Conservation (phyloP, 2,329 filamentous ascomycete genomes). For the Neofusicoccum sp. region DNA sequence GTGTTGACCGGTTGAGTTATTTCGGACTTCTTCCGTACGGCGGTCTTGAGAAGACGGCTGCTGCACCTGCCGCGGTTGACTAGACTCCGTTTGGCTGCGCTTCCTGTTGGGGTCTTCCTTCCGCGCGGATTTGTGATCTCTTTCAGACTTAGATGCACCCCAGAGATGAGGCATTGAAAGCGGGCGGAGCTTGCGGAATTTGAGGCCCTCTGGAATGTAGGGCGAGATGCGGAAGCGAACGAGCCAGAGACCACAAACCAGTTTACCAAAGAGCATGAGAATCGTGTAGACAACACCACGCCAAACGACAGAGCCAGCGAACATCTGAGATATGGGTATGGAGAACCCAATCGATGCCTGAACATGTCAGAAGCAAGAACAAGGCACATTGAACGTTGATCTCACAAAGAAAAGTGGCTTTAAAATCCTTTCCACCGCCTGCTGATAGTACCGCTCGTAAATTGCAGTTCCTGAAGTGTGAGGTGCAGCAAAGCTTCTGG, state of each 20-base stretch:
- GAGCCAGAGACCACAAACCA: constrained; percentile 43
- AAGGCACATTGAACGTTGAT: no score
- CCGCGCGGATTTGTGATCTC: neutral
- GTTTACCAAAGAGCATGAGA: constrained; percentile 61
- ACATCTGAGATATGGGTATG: constrained; percentile 71
- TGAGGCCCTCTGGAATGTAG: neutral
- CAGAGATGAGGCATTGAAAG: constrained; percentile 8
- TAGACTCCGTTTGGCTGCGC: neutral
- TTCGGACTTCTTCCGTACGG: neutral
- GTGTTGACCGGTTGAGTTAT: neutral
- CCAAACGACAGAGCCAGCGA: constrained; percentile 64
- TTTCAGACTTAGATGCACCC: neutral
- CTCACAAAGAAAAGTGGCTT: constrained; percentile 69
- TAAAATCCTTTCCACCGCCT: constrained; percentile 53
- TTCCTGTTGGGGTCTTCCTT: neutral
- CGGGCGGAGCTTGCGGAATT: neutral
- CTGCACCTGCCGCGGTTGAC: neutral
- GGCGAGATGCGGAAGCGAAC: constrained; percentile 32
- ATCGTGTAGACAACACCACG: constrained; percentile 68
- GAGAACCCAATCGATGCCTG: constrained; percentile 67
- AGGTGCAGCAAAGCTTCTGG: neutral
- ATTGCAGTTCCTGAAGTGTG: constrained; percentile 29
- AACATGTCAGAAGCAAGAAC: constrained; percentile 22
- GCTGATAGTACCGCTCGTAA: constrained; percentile 49
- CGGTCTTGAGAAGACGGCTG: neutral